Percentiles rank a stretch among this genome's conserved stretches.
These are phyloP conservation scores for Aspergillus niger DNA, from an alignment of 2,329 filamentous ascomycete genomes.

Conservation along the genomic window DNA sequence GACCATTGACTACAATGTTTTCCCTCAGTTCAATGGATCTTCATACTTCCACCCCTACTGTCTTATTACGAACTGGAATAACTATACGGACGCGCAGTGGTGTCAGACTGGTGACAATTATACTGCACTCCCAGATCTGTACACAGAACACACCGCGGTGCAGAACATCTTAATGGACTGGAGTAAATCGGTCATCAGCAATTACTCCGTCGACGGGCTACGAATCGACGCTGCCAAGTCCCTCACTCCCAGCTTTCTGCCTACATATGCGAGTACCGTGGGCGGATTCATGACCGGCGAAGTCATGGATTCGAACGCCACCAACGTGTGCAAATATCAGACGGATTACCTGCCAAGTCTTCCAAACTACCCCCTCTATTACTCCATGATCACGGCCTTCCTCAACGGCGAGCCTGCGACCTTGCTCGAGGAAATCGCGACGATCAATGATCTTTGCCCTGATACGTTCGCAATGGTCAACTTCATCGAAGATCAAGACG, in stretches of 20 bases:
- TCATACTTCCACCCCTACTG: conserved; percentile 33
- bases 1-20: conserved; percentile 27
- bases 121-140: conserved; percentile 51
- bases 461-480: conserved; percentile 52
- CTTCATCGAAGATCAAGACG: conserved; percentile 64
- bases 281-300: conserved; percentile 52
- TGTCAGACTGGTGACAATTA: conserved; percentile 56
- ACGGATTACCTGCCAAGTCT: conserved; percentile 42
- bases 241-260: conserved; percentile 47
- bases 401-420: conserved; percentile 33
- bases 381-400: conserved; percentile 37
- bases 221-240: conserved; percentile 54
- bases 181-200: conserved; percentile 44
- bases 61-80: conserved; percentile 36
- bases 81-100: conserved; percentile 38
- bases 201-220: conserved; percentile 54
- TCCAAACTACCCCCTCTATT: conserved; percentile 51
- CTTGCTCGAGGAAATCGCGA: conserved; percentile 27
- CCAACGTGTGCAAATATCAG: conserved; percentile 47
- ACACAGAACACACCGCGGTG: conserved; percentile 47
- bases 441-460: conserved; percentile 31
- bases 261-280: conserved; percentile 38
- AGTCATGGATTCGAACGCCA: conserved; percentile 42
- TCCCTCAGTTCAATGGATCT: conserved; percentile 30
- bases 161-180: conserved; percentile 44